phyloP scores from a whole-genome alignment of 768 basidiomycete species.

The Podaxis sp. region DNA sequence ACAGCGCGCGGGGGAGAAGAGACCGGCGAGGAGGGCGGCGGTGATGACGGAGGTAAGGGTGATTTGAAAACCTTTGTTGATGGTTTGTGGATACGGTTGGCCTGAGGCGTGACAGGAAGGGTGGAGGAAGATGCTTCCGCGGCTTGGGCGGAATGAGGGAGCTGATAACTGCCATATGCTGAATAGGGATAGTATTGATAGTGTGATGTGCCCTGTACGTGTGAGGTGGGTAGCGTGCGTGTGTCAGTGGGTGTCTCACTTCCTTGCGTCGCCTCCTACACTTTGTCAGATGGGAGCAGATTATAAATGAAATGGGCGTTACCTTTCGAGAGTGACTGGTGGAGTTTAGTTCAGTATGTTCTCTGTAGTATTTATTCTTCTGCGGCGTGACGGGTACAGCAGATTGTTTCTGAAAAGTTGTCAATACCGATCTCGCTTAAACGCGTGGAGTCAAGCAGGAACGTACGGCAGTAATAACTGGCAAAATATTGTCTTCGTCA shows the following conservation, averaged over 20 bases:
- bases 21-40: conserved; percentile 57
- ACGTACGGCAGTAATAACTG: conserved; percentile 3
- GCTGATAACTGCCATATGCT: conserved; percentile 38
- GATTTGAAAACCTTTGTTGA: conserved; percentile 33
- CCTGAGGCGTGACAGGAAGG: conserved; percentile 50
- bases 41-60: conserved; percentile 62
- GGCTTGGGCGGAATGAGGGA: conserved; percentile 28
- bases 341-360: conserved; percentile 41
- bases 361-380: conserved; percentile 61
- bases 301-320: conserved; percentile 18
- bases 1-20: conserved; percentile 43
- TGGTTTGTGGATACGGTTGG: conserved; percentile 35
- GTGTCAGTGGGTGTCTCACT: conserved; percentile 48
- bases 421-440: conserved; percentile 2
- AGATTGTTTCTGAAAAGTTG: neutral
- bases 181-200: conserved; percentile 42
- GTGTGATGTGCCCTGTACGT: conserved; percentile 31
- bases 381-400: conserved; percentile 55
- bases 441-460: conserved; percentile 31
- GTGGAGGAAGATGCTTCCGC: conserved; percentile 33
- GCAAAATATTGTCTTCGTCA: conserved; percentile 2
- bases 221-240: conserved; percentile 30
- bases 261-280: conserved; percentile 33
- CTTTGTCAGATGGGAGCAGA: conserved; percentile 20
- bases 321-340: conserved; percentile 30